These are phyloP conservation scores for Corylus heterophylla DNA, from an alignment of 306 rosid species.

Conservation along the genomic window DNA sequence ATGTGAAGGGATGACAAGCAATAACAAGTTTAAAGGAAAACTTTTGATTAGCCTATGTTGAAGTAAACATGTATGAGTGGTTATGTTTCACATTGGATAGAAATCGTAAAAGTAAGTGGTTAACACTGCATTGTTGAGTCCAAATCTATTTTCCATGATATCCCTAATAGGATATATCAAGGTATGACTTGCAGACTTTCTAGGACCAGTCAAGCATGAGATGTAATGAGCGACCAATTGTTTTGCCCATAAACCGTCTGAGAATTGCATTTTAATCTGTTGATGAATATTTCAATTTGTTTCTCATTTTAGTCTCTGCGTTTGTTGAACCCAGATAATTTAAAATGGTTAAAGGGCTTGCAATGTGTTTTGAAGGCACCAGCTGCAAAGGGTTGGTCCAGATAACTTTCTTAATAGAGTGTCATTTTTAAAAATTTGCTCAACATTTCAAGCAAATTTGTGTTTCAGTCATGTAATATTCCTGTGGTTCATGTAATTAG, in stretches of 20 bases:
- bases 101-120: background rate
- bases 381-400: background rate
- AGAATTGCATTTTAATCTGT: background rate
- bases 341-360: background rate
- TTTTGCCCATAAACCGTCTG: background rate
- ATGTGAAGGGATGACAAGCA: background rate
- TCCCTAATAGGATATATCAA: background rate
- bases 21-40: background rate
- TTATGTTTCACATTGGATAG: background rate
- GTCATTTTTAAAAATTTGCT: background rate
- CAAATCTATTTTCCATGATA: background rate
- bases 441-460: background rate
- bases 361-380: background rate
- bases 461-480: background rate
- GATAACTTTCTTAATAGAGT: background rate
- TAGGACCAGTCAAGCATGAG: background rate
- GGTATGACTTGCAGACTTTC: background rate
- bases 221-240: background rate
- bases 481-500: background rate
- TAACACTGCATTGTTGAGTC: background rate
- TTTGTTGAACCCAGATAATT: background rate
- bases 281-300: background rate
- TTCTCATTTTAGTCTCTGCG: background rate
- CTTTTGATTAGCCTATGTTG: background rate
- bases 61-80: background rate